A percentile compares a stretch with the other conserved stretches of the same genome.
These are phyloP conservation scores for Yarrowia sp. DNA, from an alignment of 805 yeast species.

Conservation along the genomic window DNA sequence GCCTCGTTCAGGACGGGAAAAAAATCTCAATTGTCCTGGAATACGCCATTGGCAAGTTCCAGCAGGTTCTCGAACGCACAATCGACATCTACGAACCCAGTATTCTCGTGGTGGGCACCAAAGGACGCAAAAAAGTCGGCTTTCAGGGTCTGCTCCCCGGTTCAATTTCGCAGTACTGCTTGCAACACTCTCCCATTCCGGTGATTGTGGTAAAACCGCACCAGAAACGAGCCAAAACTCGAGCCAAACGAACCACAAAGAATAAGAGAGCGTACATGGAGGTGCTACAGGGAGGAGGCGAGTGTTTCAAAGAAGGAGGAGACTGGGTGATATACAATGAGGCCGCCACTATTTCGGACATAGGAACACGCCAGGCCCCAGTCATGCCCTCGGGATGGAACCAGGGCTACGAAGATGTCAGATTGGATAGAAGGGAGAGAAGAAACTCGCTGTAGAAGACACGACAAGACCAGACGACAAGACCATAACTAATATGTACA, in stretches of 20 bases:
- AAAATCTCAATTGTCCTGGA: constrained; percentile 56
- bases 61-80: constrained; percentile 53
- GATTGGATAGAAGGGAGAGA: constrained; percentile 1
- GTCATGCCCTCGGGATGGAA: constrained; percentile 6
- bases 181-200: constrained; percentile 57
- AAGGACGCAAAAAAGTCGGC: constrained; percentile 53
- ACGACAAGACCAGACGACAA: too few relatives aligned
- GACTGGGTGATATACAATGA: constrained; percentile 15
- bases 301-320: background rate
- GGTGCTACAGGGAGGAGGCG: constrained; percentile 6
- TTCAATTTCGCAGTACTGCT: constrained; percentile 57
- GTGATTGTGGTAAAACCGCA: constrained; percentile 56
- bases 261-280: background rate
- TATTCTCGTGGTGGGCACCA: constrained; percentile 56
- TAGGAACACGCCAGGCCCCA: background rate
- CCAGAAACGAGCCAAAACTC: constrained; percentile 49
- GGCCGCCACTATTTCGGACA: background rate
- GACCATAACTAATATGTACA: too few relatives aligned
- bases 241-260: constrained; percentile 45
- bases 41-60: constrained; percentile 55
- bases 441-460: background rate
- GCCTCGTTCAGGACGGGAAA: constrained; percentile 45
- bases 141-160: constrained; percentile 55
- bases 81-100: constrained; percentile 57
- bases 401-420: constrained; percentile 11